Conservation (phyloP, 371 early-diverging fungal species). For the Mortierella sp. region DNA sequence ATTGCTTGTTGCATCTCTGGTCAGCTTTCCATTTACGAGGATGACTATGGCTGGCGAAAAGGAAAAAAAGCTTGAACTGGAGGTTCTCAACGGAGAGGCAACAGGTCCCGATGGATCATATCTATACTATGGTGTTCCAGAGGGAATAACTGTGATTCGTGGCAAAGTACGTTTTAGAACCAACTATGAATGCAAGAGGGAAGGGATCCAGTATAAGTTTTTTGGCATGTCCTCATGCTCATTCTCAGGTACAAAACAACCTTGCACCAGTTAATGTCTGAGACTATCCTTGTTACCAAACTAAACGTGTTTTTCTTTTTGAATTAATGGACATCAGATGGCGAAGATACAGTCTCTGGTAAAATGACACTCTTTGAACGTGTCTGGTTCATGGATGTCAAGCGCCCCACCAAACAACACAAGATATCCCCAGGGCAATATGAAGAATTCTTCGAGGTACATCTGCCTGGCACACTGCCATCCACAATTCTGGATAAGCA, state of each 20-base stretch:
- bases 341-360: background rate
- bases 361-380: slow-evolving; percentile 1
- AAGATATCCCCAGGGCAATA: slow-evolving; percentile 23
- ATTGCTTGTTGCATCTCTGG: background rate
- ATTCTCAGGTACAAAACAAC: slow-evolving; percentile 15
- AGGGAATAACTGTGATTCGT: slow-evolving; percentile 4
- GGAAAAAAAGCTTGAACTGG: slow-evolving; percentile 7
- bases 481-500: slow-evolving; percentile 6
- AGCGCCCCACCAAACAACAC: background rate
- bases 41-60: background rate
- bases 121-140: slow-evolving; percentile 23
- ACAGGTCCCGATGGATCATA: slow-evolving; percentile 14
- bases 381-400: slow-evolving; percentile 3
- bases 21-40: background rate
- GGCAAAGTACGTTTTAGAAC: slow-evolving; percentile 21
- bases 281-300: too few relatives aligned
- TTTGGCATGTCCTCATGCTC: slow-evolving; percentile 10
- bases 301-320: background rate
- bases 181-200: slow-evolving; percentile 32
- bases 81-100: slow-evolving; percentile 13
- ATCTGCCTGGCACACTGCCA: slow-evolving; percentile 11
- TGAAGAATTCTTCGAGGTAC: slow-evolving; percentile 15
- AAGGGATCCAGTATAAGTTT: slow-evolving; percentile 9
- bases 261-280: background rate
- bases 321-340: background rate